These are phyloP conservation scores for Circinella minor DNA, from an alignment of 371 early-diverging fungal species.

Conservation along the genomic window DNA sequence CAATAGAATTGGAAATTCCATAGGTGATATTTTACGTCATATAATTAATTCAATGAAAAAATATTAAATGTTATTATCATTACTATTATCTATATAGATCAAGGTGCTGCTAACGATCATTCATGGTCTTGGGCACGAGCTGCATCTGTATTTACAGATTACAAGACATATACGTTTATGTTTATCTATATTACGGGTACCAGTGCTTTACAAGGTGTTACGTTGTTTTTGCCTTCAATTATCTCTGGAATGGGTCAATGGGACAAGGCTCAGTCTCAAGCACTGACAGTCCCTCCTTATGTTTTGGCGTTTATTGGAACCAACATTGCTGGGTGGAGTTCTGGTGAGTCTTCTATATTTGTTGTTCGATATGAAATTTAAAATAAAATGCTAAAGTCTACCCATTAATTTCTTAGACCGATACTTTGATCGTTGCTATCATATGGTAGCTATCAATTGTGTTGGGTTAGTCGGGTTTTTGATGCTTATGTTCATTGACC, in stretches of 20 bases:
- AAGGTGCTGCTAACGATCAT: slow-evolving; percentile 44
- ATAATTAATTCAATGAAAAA: background rate
- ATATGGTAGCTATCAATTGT: slow-evolving; percentile 34
- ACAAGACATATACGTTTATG: slow-evolving; percentile 45
- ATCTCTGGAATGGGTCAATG: slow-evolving; percentile 42
- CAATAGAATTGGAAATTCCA: no score
- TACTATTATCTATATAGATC: slow-evolving; percentile 25
- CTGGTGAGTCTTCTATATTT: slow-evolving; percentile 22
- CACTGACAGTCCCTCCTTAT: slow-evolving; percentile 46
- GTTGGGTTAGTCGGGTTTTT: slow-evolving; percentile 38
- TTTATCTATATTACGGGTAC: slow-evolving; percentile 45
- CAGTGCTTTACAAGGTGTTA: slow-evolving; percentile 45
- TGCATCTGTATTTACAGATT: slow-evolving; percentile 43
- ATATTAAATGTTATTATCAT: background rate
- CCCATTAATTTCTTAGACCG: background rate
- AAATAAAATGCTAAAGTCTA: background rate
- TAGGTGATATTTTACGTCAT: background rate
- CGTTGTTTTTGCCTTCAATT: slow-evolving; percentile 46
- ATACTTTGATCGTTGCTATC: slow-evolving; percentile 37
- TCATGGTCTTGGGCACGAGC: slow-evolving; percentile 50
- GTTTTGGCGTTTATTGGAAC: slow-evolving; percentile 27
- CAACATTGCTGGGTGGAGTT: slow-evolving; percentile 35
- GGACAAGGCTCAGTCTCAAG: slow-evolving; percentile 39
- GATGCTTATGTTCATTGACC: slow-evolving; percentile 33
- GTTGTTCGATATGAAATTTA: background rate